Percentiles rank a stretch among this genome's conserved stretches.
phyloP scores from a whole-genome alignment of 371 early-diverging fungal genomes.

The Lichtheimia corymbifera region DNA sequence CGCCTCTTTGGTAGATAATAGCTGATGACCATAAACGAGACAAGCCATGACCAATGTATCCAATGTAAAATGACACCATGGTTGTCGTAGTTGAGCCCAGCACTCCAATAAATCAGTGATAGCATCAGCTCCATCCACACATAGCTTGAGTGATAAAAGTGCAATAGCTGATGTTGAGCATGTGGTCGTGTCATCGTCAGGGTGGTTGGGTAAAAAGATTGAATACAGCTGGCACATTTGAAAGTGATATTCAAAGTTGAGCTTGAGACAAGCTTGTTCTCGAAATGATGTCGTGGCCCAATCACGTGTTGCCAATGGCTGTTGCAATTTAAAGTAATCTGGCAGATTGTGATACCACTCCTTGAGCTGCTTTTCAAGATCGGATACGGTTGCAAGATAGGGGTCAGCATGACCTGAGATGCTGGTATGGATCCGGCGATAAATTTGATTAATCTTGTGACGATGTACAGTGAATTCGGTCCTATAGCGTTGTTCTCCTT shows the following conservation, averaged over 20 bases:
- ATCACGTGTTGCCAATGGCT: constrained; percentile 21
- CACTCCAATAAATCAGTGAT: constrained; percentile 43
- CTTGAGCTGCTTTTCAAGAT: constrained; percentile 41
- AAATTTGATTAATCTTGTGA: constrained; percentile 41
- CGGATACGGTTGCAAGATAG: constrained; percentile 34
- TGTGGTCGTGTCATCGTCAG: constrained; percentile 4
- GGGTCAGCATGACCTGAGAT: constrained; percentile 37
- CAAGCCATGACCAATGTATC: constrained; percentile 45
- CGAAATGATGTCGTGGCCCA: constrained; percentile 40
- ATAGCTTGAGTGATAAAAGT: constrained; percentile 28
- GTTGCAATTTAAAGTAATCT: constrained; percentile 29
- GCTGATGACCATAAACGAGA: constrained; percentile 28
- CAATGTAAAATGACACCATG: constrained; percentile 54
- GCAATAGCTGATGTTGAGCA: constrained; percentile 24
- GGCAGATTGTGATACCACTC: constrained; percentile 41
- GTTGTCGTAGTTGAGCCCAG: constrained; percentile 37
- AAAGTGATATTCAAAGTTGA: constrained; percentile 52
- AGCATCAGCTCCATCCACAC: constrained; percentile 34
- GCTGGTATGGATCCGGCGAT: constrained; percentile 33
- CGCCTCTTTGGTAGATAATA: constrained; percentile 6
- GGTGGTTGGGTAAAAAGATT: constrained; percentile 28
- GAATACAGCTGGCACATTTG: constrained; percentile 48
- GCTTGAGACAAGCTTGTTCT: constrained; percentile 51
- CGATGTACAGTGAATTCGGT: constrained; percentile 47
- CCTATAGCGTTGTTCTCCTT: constrained; percentile 27